phyloP scores from a whole-genome alignment of 768 basidiomycete species.

The Tulasnella sp. region DNA sequence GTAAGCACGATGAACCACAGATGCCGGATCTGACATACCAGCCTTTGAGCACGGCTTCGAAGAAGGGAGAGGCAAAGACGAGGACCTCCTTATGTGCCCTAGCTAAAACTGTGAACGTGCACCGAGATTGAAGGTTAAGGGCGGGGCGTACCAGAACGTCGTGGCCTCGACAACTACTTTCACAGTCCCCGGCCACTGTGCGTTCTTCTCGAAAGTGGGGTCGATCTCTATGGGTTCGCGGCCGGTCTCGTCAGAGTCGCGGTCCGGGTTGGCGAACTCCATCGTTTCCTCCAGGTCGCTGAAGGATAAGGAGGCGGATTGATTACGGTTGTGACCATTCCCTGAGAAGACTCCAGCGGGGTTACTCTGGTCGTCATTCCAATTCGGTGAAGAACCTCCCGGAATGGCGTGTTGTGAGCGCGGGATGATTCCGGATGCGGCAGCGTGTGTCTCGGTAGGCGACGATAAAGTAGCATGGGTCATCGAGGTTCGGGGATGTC shows the following conservation, averaged over 20 bases:
- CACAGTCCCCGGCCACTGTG: constrained; percentile 67
- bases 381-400: not conserved
- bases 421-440: constrained; percentile 65
- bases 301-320: not conserved
- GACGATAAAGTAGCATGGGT: constrained; percentile 71
- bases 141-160: constrained; percentile 67
- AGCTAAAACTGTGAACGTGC: constrained; percentile 12
- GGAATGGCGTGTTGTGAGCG: constrained; percentile 33
- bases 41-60: constrained; percentile 80
- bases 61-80: constrained; percentile 90
- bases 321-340: not conserved
- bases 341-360: not conserved
- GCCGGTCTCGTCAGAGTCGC: constrained; percentile 18
- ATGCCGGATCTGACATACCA: constrained; percentile 22
- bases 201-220: constrained; percentile 58
- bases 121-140: not conserved
- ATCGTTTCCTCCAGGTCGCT: constrained; percentile 15
- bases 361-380: not conserved
- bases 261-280: constrained; percentile 14
- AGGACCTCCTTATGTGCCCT: constrained; percentile 90
- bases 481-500: constrained; percentile 64
- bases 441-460: constrained; percentile 79
- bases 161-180: constrained; percentile 83
- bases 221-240: constrained; percentile 55
- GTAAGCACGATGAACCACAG: not conserved